Percentiles rank a stretch among this genome's conserved stretches.
Conservation (phyloP, 352 stramenopile species). For the Phytophthora megakarya region DNA sequence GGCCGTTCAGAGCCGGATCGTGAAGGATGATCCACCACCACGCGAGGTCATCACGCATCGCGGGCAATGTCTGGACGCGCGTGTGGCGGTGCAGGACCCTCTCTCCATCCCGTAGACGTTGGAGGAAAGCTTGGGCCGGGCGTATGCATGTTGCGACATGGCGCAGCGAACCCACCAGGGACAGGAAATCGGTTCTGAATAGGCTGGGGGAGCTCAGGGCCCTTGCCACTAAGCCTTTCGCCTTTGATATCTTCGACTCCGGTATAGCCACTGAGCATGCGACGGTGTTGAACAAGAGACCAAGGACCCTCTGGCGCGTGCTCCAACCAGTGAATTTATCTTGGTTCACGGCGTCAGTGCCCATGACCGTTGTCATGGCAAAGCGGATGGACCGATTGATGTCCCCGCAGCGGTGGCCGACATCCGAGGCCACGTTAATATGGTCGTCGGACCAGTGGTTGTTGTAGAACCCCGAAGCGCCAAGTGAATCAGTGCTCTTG, state of each 20-base stretch:
- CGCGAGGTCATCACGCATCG: background rate
- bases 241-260: background rate
- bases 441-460: conserved; percentile 40
- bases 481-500: too few species aligned
- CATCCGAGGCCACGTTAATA: conserved; percentile 8
- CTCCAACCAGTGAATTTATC: conserved; percentile 32
- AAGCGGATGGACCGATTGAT: too few species aligned
- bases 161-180: background rate
- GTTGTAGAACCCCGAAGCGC: conserved; percentile 13
- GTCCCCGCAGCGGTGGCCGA: too few species aligned
- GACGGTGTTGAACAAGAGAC: conserved; percentile 20
- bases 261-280: conserved; percentile 8
- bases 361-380: conserved; percentile 18
- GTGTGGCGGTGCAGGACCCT: background rate
- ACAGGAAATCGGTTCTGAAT: background rate
- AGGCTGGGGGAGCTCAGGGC: background rate
- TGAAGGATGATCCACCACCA: conserved; percentile 5
- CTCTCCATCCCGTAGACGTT: background rate
- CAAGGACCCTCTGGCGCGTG: conserved; percentile 4
- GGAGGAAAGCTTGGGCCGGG: background rate
- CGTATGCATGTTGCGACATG: conserved; percentile 6
- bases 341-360: conserved; percentile 17
- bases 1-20: background rate
- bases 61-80: background rate
- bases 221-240: background rate